A percentile compares a stretch with the other conserved stretches of the same genome.
Conservation (phyloP, 164 flowering plant genomes). For the Tetracentron sinense region DNA sequence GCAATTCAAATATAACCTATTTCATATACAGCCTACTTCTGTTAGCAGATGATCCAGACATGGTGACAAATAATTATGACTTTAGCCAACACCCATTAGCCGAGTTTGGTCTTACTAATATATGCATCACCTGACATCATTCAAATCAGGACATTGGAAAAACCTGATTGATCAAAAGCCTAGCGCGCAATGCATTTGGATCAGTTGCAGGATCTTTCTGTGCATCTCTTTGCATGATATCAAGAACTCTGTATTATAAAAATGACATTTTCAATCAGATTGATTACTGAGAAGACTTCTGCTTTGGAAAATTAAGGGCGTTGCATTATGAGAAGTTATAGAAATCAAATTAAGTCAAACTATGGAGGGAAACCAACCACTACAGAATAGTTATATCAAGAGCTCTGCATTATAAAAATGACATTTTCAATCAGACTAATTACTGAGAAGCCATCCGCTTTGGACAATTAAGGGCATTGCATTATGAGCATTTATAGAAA, state of each 20-base stretch:
- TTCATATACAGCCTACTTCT: too few species aligned
- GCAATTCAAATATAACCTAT: too few species aligned
- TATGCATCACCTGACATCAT: background rate
- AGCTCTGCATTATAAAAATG: constrained; percentile 48
- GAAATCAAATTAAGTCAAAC: background rate
- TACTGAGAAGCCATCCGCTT: background rate
- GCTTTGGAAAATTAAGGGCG: background rate
- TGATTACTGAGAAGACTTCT: background rate
- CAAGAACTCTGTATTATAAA: constrained; percentile 65
- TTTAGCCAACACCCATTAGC: background rate
- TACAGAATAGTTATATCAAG: constrained; percentile 66
- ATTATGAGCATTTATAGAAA: background rate
- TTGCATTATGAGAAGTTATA: background rate
- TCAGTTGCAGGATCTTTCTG: constrained; percentile 57
- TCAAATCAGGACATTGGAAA: background rate
- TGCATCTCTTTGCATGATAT: constrained; percentile 82
- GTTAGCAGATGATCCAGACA: too few species aligned
- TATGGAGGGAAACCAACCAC: background rate
- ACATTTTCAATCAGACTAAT: constrained; percentile 1
- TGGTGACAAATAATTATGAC: too few species aligned
- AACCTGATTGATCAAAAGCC: constrained; percentile 74
- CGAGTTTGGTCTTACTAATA: background rate
- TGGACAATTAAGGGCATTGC: background rate
- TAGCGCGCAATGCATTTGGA: constrained; percentile 57
- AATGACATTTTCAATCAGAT: constrained; percentile 1